phyloP scores from a whole-genome alignment of 371 early-diverging fungal species.

The Thermomucor indicae-seudaticae region DNA sequence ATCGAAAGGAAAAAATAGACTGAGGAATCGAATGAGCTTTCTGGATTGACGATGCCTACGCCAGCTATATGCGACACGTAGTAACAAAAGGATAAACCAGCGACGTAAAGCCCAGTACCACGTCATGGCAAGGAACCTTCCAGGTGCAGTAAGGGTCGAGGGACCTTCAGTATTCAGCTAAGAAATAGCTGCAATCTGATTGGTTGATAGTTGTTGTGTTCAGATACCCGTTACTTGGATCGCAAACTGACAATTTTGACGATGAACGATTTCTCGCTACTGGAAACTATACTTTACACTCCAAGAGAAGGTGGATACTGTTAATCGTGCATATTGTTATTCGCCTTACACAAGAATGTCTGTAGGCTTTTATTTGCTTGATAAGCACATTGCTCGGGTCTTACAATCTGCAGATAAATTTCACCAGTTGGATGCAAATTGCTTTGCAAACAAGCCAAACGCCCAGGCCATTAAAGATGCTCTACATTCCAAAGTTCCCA shows the following conservation, averaged over 20 bases:
- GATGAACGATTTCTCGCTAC: constrained; percentile 26
- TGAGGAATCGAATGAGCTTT: constrained; percentile 4
- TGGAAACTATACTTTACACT: constrained; percentile 53
- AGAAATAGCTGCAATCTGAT: too few relatives aligned
- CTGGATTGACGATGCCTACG: constrained; percentile 1
- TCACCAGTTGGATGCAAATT: neutral
- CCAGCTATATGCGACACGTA: constrained; percentile 10
- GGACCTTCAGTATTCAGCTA: too few relatives aligned
- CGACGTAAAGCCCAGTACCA: constrained; percentile 14
- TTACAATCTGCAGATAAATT: constrained; percentile 16
- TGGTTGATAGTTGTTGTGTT: too few relatives aligned
- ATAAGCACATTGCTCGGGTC: constrained; percentile 24
- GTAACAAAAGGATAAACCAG: constrained; percentile 10
- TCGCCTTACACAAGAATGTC: neutral
- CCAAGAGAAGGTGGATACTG: constrained; percentile 34
- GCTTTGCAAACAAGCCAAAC: too few relatives aligned
- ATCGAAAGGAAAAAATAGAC: constrained; percentile 6
- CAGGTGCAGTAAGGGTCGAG: too few relatives aligned
- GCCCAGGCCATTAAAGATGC: constrained; percentile 24
- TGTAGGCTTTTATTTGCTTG: constrained; percentile 27
- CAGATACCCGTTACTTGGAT: too few relatives aligned
- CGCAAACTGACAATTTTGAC: neutral
- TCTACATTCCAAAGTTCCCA: constrained; percentile 23
- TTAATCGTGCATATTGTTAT: neutral
- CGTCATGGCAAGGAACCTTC: too few relatives aligned